Conservation (phyloP, 2,329 filamentous ascomycete genomes). For the Apiospora kogelbergensis region DNA sequence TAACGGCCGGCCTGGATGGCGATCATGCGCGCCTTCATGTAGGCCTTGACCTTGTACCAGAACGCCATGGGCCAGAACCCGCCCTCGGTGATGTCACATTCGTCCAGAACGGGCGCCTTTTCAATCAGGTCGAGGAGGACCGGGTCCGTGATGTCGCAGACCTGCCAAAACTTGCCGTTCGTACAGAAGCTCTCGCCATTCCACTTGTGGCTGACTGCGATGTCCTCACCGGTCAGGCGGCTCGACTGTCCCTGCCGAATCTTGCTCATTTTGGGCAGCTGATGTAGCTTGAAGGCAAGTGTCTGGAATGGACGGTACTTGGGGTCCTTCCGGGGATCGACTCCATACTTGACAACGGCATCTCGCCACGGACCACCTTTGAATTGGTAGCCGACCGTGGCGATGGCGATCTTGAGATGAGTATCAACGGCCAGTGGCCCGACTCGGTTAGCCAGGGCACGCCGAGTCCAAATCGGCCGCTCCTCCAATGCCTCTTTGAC, state of each 20-base stretch:
- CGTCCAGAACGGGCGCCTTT: conserved; percentile 56
- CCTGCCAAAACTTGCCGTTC: conserved; percentile 91
- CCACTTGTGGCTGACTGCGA: conserved; percentile 69
- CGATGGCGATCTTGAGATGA: conserved; percentile 71
- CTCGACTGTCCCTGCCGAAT: conserved; percentile 44
- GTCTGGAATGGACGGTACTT: conserved; percentile 84
- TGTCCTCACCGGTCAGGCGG: conserved; percentile 36
- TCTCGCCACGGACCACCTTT: conserved; percentile 90
- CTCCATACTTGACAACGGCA: conserved; percentile 78
- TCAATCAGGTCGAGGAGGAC: conserved; percentile 66
- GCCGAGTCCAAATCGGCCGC: conserved; percentile 83
- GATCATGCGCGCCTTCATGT: conserved; percentile 85
- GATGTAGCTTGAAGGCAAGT: conserved; percentile 72
- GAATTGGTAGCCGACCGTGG: conserved; percentile 90
- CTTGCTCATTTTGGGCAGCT: conserved; percentile 45
- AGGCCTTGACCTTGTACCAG: conserved; percentile 78
- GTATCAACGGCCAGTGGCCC: conserved; percentile 51
- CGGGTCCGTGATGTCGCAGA: conserved; percentile 88
- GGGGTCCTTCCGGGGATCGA: conserved; percentile 79
- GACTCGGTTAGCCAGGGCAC: conserved; percentile 76
- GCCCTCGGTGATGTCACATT: conserved; percentile 61
- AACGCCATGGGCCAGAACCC: conserved; percentile 86
- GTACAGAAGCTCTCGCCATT: conserved; percentile 72
- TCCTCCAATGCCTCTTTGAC: conserved; percentile 67
- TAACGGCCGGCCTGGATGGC: conserved; percentile 59